Base-by-base conservation (phyloP, 108 stramenopile species). In the Conticribra guillardii region DNA sequence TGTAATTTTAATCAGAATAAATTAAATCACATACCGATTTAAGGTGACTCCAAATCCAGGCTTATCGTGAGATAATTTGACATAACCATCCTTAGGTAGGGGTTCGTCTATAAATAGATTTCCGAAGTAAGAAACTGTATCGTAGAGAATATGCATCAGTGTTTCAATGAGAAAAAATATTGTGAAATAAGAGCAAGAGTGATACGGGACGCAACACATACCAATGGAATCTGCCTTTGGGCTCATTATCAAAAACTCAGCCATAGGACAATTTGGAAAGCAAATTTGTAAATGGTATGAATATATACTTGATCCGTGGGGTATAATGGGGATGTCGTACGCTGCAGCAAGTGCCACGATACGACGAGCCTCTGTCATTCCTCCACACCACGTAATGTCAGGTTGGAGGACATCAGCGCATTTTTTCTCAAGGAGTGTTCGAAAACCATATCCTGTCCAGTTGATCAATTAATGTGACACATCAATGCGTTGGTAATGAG, bases 381-480 rank as follows among this genome's bases (percentile, higher is more conserved):
- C 88, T 26, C 88, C 88, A 60, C 85, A 86, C 85, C 85, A 86
- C 29, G 88, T 89, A 31, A 89, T 84, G 53, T 89, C 85, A 16
- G 85, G 88, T 58, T 86, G 88, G 9, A 89, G 64, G 27, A 89
- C 78, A 74, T 86, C 85, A 37, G 71, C 82, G 28, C 80, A 84
- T 31, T 82, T 73, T 37, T 81, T 79, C 60, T 86, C 84, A 21
- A 89, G 72, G 2, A 89, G 79, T 47, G 60, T 59, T 22, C 75
- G 73, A 49, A 86, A 86, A 18, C 85, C 88, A 58, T 78, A 89
- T 55, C 84, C 76, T 69, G 18, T 51, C 46, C 18, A 3, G 55
- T 59, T 14, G n/a, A 64, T 14, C 3, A 33, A 3, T 5, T 11
- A 15, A 26, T 18, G 2, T n/a, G 47, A 61, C 26, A 30, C 37